Evolutionary conservation across 2,329 filamentous ascomycete genomes (phyloP), one percentile per base, ranked within the genome.

Genomic region (Fusarium circinatum): DNA sequence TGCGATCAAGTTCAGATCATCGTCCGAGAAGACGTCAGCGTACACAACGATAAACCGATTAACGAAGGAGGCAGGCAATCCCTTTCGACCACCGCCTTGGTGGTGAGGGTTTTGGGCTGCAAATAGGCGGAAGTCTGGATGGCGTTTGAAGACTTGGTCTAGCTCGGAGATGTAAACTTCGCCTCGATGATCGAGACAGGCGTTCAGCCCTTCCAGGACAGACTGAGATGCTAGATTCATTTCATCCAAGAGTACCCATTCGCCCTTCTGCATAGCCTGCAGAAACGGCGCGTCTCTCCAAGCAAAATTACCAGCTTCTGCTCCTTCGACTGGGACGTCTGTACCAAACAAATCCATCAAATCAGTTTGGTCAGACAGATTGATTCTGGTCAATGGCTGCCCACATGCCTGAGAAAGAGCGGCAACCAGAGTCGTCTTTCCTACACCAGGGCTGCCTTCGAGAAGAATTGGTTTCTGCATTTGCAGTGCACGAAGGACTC

Each of bases 191-290:
- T 99, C 96, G 36, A 99, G 88, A 84, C 96, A 98, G 28, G 96
- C 96, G 76, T 99, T 99, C 38, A 99, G 86, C 71, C 96, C 97
- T 84, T 99, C 96, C 3, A 99, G 89, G 5, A 99, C 95, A 9
- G 96, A 97, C 80, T 99, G 96, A 1, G 96, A 98, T 3, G 97
- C 96, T 72, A 99, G 85, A 78, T 99, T 99, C 96, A 99, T 99
- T 85, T 99, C 96, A 79, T 99, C 96, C 1, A 99, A 88, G 34
- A 99, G 86, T 17, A 99, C 96, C 96, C 96, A 99, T 76, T 97
- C 94, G 34, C 96, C 96, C 65, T 90, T 93, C 80, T 98, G 96
- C 96, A 99, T 98, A 1, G 96, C 96, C 80, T 94, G 93, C 26
- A 99, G 85, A 80, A 99, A 98, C 2, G 96, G 95, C 1, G 96